Evolutionary conservation across 1,284 basidiomycete species (phyloP), one percentile per base, ranked within the genome.

Genomic region (Phylloboletellus chloephorus): DNA sequence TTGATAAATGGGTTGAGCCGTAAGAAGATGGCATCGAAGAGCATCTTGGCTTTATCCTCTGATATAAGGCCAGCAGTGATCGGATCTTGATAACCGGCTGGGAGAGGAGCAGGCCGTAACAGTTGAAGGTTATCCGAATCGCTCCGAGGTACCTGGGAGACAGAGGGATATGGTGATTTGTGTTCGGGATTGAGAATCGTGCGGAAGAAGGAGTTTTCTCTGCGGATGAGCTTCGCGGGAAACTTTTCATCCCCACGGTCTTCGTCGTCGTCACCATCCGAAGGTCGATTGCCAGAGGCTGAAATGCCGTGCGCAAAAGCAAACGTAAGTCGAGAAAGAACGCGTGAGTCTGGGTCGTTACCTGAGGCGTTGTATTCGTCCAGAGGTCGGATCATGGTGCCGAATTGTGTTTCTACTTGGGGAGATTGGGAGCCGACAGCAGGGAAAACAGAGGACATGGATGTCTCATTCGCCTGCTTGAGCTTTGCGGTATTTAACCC

Each of bases 1-100:
- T 87, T 88, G 66, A 90, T 78, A 63, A 88, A 90, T 10, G 84
- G 82, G 58, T 90, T 90, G 38, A 90, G 72, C 40, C 84, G 81
- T 42, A 86, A 60, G 63, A 84, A 88, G 56, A 89, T 72, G 51
- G 76, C 65, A 56, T 88, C 86, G 50, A 88, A 87, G 28, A 87
- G 67, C 35, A 76, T 69, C 52, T 73, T 72, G 28, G 82, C 83
- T 41, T 81, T 76, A 32, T 72, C 69, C 52, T 85, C 82, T 44
- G 72, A 70, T 51, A 89, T 69, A 48, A 87, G 69, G 21, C 80
- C 82, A 39, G 76, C 72, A 9, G 73, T 67, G 51, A 89, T 72
- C 19, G 85, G 87, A 58, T 88, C 86, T 43, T 71, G 67, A 39
- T 75, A 60, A 39, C 67, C 68, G 37, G 43, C 35, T 25, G 57